A percentile compares a stretch with the other conserved stretches of the same genome.
phyloP scores from a whole-genome alignment of 495 filamentous ascomycete species.

The Penicillium odoratum region DNA sequence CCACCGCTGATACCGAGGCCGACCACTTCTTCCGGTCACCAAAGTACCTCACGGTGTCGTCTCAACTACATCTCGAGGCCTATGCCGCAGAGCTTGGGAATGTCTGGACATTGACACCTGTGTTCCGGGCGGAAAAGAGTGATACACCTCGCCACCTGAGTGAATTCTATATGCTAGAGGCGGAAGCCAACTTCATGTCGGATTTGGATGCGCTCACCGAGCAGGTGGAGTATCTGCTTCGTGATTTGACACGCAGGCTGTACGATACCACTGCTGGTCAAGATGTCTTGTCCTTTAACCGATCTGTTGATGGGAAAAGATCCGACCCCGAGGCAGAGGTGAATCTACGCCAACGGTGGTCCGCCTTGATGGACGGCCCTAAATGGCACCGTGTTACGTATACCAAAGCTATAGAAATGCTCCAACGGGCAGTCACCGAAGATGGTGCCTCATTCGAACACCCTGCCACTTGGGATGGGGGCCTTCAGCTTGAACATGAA shows the following conservation, averaged over 20 bases:
- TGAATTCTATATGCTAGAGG: conserved; percentile 99
- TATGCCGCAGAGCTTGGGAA: conserved; percentile 83
- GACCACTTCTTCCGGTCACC: conserved; percentile 74
- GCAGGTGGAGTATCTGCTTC: conserved; percentile 75
- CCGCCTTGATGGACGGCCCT: conserved; percentile 54
- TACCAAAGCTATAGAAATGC: conserved; percentile 66
- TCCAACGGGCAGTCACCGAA: conserved; percentile 59
- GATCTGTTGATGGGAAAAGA: conserved; percentile 38
- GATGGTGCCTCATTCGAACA: conserved; percentile 59
- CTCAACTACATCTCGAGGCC: conserved; percentile 92
- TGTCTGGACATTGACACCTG: conserved; percentile 92
- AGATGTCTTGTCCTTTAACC: conserved; percentile 58
- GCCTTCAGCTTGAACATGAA: conserved; percentile 90
- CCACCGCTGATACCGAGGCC: conserved; percentile 26
- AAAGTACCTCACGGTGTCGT: conserved; percentile 96
- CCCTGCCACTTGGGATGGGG: conserved; percentile 66
- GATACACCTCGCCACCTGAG: conserved; percentile 92
- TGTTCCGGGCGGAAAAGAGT: conserved; percentile 91
- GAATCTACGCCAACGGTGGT: conserved; percentile 69
- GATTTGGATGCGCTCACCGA: conserved; percentile 69
- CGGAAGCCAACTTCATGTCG: conserved; percentile 77
- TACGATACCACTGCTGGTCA: conserved; percentile 57
- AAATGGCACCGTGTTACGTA: conserved; percentile 87
- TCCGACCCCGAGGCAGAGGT: conserved; percentile 29
- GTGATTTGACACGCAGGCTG: conserved; percentile 55